phyloP scores from a whole-genome alignment of 2,329 filamentous ascomycete genomes.

The Westerdykella sp. region DNA sequence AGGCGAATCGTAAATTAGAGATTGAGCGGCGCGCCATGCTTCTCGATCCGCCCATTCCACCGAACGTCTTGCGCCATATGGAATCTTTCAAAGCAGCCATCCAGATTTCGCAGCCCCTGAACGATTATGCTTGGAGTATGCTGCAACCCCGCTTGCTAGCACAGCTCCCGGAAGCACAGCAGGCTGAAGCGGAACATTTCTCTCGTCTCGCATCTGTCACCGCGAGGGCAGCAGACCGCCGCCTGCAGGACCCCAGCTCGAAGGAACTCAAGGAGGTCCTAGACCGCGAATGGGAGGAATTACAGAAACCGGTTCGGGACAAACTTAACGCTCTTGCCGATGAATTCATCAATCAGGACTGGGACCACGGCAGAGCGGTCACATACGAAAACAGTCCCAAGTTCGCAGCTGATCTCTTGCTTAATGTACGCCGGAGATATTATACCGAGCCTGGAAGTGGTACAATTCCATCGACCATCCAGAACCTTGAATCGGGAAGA shows the following conservation, averaged over 20 bases:
- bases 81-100: constrained; percentile 68
- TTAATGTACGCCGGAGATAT: constrained; percentile 62
- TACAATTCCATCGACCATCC: constrained; percentile 35
- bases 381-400: constrained; percentile 57
- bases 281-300: constrained; percentile 65
- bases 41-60: constrained; percentile 59
- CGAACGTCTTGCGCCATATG: constrained; percentile 60
- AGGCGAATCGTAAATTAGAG: constrained; percentile 58
- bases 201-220: constrained; percentile 42
- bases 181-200: constrained; percentile 47
- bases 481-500: constrained; percentile 2
- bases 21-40: constrained; percentile 65
- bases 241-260: constrained; percentile 44
- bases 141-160: constrained; percentile 61
- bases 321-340: constrained; percentile 62
- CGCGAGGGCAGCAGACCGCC: constrained; percentile 43
- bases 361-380: constrained; percentile 59
- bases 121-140: constrained; percentile 63
- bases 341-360: constrained; percentile 60
- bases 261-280: constrained; percentile 53
- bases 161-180: constrained; percentile 61
- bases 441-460: constrained; percentile 54
- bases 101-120: constrained; percentile 61
- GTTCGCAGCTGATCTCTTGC: constrained; percentile 66
- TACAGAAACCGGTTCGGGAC: constrained; percentile 61